Percentiles rank a stretch among this genome's conserved stretches.
Evolutionary conservation across 2,329 filamentous ascomycete species (phyloP).

Genomic region (Fusarium sp.): DNA sequence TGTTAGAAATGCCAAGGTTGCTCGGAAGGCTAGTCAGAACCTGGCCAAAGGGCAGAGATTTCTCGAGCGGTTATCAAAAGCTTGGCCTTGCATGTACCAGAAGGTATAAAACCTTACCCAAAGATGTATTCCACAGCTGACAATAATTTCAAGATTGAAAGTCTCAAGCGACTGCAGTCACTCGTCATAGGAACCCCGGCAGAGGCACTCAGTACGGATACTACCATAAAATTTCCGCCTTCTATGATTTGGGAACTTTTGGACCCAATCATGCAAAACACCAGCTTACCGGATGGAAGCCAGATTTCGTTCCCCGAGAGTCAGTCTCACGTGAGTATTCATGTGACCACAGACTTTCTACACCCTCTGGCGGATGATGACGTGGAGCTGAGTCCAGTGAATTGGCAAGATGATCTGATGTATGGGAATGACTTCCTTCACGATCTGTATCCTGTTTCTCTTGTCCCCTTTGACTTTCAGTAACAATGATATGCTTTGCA

Average conservation of each 20-base stretch:
- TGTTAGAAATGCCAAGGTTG: conserved; percentile 10
- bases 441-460: conserved; percentile 5
- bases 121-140: background rate
- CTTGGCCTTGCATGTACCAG: conserved; percentile 12
- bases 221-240: conserved; percentile 12
- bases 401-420: conserved; percentile 7
- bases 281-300: background rate
- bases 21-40: conserved; percentile 5
- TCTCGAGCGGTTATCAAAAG: background rate
- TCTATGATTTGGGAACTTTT: conserved; percentile 30
- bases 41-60: conserved; percentile 2
- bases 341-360: conserved; percentile 25
- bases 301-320: background rate
- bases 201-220: background rate
- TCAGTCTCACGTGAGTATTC: conserved; percentile 12
- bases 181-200: background rate
- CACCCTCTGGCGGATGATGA: conserved; percentile 20
- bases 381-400: background rate
- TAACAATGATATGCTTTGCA: too few species aligned
- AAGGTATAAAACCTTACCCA: background rate
- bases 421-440: conserved; percentile 5
- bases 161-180: background rate
- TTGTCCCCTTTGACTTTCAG: conserved; percentile 18
- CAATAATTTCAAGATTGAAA: background rate
- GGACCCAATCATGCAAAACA: background rate